Evolutionary conservation across 345 rosid species (phyloP).

Genomic region (Chamaenerion angustifolium): DNA sequence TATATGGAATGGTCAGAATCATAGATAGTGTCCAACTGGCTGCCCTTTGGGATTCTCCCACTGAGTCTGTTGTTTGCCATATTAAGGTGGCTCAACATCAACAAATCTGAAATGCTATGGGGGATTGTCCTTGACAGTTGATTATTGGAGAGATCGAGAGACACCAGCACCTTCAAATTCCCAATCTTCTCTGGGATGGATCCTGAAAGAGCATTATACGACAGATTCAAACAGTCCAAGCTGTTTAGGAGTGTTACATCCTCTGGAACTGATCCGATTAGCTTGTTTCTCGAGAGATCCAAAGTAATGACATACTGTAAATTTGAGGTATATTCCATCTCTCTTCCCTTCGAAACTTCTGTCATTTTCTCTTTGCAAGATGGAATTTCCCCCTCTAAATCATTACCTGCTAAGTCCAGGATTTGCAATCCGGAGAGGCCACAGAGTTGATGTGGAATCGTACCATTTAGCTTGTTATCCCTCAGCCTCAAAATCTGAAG

Average conservation of each 20-base stretch:
- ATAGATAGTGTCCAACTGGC: background rate
- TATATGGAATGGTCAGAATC: background rate
- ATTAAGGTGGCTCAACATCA: slow-evolving; percentile 10
- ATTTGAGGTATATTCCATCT: background rate
- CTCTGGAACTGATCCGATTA: slow-evolving; percentile 13
- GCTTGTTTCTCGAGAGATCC: slow-evolving; percentile 15
- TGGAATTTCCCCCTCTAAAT: slow-evolving; percentile 1
- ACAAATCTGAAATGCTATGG: slow-evolving; percentile 8
- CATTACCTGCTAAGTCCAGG: slow-evolving; percentile 6
- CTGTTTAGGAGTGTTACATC: slow-evolving; percentile 7
- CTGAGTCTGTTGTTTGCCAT: slow-evolving; percentile 17
- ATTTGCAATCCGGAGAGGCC: slow-evolving; percentile 5
- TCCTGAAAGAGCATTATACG: slow-evolving; percentile 13
- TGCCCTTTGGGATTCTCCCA: slow-evolving; percentile 1
- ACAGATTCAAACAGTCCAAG: slow-evolving; percentile 16
- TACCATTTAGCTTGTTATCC: slow-evolving; percentile 10
- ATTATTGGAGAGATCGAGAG: slow-evolving; percentile 19
- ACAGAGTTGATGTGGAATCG: slow-evolving; percentile 12
- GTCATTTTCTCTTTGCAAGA: background rate
- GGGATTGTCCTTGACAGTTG: slow-evolving; percentile 16
- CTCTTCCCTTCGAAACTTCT: slow-evolving; percentile 8
- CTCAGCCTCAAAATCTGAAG: slow-evolving; percentile 4
- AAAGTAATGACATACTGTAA: slow-evolving; percentile 4
- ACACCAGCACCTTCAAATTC: slow-evolving; percentile 8
- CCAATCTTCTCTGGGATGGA: slow-evolving; percentile 8